Evolutionary conservation across 257 asterid species (phyloP).

Genomic region (Plectranthus barbatus): DNA sequence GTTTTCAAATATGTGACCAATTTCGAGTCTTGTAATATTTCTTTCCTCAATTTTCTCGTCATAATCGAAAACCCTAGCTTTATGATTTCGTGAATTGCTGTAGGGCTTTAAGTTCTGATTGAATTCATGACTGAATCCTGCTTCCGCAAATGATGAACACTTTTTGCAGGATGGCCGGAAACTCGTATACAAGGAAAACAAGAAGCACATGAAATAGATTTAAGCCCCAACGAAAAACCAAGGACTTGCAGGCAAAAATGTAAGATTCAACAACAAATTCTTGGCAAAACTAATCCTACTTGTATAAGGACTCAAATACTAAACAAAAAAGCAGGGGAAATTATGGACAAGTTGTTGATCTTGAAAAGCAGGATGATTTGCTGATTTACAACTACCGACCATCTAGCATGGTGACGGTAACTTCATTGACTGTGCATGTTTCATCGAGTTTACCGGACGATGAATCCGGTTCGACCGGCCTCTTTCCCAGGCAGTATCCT

Average conservation of each 20-base stretch:
- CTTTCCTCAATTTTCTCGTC: too few relatives aligned
- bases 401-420: constrained; percentile 46
- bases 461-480: constrained; percentile 30
- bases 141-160: too few relatives aligned
- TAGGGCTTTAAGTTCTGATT: too few relatives aligned
- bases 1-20: too few relatives aligned
- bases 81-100: too few relatives aligned
- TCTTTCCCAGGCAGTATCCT: constrained; percentile 53
- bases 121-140: too few relatives aligned
- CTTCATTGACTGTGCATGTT: constrained; percentile 48
- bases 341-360: too few relatives aligned
- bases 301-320: not conserved
- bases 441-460: constrained; percentile 37
- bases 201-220: not conserved
- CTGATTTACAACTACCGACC: constrained; percentile 30
- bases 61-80: too few relatives aligned
- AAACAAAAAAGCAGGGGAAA: too few relatives aligned
- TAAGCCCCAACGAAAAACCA: not conserved
- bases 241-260: not conserved
- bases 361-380: too few relatives aligned
- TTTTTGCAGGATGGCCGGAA: too few relatives aligned
- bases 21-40: too few relatives aligned
- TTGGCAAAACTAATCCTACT: constrained; percentile 11
- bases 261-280: not conserved
- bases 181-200: not conserved